These are phyloP conservation scores for Sphaerostilbella broomeana DNA, from an alignment of 2,329 filamentous ascomycete species.

Conservation along the genomic window DNA sequence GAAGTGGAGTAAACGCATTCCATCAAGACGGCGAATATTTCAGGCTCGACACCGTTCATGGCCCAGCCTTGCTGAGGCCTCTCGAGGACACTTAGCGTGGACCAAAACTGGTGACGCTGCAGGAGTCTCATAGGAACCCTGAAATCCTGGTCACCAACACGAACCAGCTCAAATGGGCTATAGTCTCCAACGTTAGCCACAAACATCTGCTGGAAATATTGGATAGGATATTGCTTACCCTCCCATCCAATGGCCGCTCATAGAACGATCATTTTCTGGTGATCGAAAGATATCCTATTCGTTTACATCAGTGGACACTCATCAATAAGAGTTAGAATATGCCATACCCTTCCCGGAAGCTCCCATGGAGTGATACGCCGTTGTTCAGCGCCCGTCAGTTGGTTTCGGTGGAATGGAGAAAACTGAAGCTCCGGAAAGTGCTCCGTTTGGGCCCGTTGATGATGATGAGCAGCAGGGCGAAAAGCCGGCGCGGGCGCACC, in stretches of 20 bases:
- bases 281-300: background rate
- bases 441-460: background rate
- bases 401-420: background rate
- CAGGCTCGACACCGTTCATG: constrained; percentile 10
- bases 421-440: background rate
- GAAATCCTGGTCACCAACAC: background rate
- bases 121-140: constrained; percentile 10
- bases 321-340: background rate
- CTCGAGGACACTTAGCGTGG: background rate
- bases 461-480: background rate
- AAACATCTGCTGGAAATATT: background rate
- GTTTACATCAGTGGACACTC: background rate
- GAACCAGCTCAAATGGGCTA: background rate
- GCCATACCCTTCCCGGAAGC: background rate
- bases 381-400: background rate
- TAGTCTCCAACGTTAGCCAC: background rate
- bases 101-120: constrained; percentile 8
- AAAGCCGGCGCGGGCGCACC: background rate
- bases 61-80: constrained; percentile 10
- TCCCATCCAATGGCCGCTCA: constrained; percentile 1
- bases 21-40: constrained; percentile 20
- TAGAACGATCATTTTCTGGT: background rate
- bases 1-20: constrained; percentile 13
- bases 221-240: constrained; percentile 2
- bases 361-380: background rate